These are phyloP conservation scores for Volvox africanus DNA, from an alignment of 139 green algal species.

Conservation along the genomic window DNA sequence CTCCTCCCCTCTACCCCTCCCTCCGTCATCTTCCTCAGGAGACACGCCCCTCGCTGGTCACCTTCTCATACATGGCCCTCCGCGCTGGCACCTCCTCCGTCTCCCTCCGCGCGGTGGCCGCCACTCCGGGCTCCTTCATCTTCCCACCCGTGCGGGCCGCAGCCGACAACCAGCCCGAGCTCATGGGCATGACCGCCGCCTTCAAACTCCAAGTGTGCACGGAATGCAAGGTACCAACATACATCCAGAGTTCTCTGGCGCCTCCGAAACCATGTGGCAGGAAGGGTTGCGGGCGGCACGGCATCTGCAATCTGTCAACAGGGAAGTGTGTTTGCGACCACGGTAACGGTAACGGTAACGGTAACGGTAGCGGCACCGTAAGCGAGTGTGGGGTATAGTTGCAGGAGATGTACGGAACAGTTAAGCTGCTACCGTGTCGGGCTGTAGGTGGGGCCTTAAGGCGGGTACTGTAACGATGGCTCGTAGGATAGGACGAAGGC, in stretches of 20 bases:
- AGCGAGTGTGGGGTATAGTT: too few relatives aligned
- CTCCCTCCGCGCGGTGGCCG: constrained; percentile 68
- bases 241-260: not conserved
- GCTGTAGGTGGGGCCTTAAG: too few relatives aligned
- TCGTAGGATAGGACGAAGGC: too few relatives aligned
- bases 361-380: not conserved
- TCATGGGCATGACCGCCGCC: constrained; percentile 59
- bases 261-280: constrained; percentile 52
- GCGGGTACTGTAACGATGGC: too few relatives aligned
- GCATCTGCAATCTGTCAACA: constrained; percentile 56
- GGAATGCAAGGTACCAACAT: not conserved
- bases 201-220: constrained; percentile 49
- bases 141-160: constrained; percentile 71
- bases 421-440: too few relatives aligned
- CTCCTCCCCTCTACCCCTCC: constrained; percentile 56
- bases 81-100: constrained; percentile 65
- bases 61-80: constrained; percentile 58
- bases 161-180: constrained; percentile 72
- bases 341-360: constrained; percentile 39
- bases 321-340: constrained; percentile 60
- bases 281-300: constrained; percentile 54
- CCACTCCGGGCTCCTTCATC: constrained; percentile 65
- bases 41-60: constrained; percentile 56
- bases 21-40: constrained; percentile 47
- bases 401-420: too few relatives aligned